Percentiles rank a stretch among this genome's conserved stretches.
phyloP scores from a whole-genome alignment of 1,284 basidiomycete species.

The Cystobasidium sp. region DNA sequence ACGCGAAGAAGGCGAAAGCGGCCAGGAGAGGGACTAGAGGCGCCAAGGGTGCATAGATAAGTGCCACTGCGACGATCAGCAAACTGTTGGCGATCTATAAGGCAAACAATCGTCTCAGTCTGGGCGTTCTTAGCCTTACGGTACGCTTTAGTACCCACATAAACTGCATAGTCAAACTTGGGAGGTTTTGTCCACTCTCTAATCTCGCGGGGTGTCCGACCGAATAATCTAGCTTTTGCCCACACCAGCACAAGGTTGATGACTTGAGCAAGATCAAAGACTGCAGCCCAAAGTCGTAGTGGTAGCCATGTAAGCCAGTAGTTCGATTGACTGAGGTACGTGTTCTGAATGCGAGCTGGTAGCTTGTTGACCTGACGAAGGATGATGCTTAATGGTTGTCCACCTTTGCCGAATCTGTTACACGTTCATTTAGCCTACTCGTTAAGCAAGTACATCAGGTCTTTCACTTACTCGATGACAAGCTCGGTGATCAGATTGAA shows the following conservation, averaged over 20 bases:
- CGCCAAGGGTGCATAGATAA: conserved; percentile 89
- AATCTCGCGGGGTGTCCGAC: conserved; percentile 94
- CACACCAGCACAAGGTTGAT: conserved; percentile 85
- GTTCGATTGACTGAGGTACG: conserved; percentile 72
- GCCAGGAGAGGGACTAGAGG: conserved; percentile 73
- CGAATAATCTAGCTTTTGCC: conserved; percentile 82
- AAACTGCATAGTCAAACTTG: conserved; percentile 86
- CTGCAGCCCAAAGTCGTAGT: conserved; percentile 86
- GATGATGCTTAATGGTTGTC: conserved; percentile 44
- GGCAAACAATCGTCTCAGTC: background rate
- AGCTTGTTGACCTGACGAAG: conserved; percentile 47
- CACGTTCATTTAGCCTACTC: no score
- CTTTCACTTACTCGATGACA: conserved; percentile 43
- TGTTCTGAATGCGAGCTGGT: conserved; percentile 46
- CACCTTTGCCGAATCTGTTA: conserved; percentile 46
- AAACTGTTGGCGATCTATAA: conserved; percentile 64
- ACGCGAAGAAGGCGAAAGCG: conserved; percentile 71
- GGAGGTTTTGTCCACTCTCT: conserved; percentile 91
- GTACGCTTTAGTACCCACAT: conserved; percentile 67
- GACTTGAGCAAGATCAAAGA: conserved; percentile 96
- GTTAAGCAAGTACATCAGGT: no score
- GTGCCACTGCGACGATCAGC: conserved; percentile 81
- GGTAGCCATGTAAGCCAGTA: conserved; percentile 97
- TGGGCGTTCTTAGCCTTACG: no score
- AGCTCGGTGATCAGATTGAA: conserved; percentile 66